These are phyloP conservation scores for Zopfia rhizophila DNA, from an alignment of 2,329 filamentous ascomycete genomes.

Conservation along the genomic window DNA sequence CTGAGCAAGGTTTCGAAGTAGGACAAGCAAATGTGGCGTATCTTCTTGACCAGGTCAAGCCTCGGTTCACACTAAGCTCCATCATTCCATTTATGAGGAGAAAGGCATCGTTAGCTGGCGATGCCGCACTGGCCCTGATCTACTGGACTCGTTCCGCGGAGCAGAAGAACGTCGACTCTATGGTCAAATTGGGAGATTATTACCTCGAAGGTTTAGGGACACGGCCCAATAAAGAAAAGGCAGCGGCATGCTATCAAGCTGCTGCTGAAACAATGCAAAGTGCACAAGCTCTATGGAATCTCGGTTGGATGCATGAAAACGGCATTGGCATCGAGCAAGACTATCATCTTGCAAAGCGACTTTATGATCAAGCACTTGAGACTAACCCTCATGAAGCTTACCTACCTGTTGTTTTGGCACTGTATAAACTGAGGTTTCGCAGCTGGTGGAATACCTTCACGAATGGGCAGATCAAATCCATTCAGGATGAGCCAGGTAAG, in stretches of 20 bases:
- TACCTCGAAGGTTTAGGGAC: slow-evolving; percentile 87
- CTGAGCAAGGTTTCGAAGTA: slow-evolving; percentile 90
- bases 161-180: slow-evolving; percentile 90
- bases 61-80: slow-evolving; percentile 63
- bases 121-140: slow-evolving; percentile 77
- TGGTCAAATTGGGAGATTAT: slow-evolving; percentile 99
- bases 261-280: slow-evolving; percentile 92
- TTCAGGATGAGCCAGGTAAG: slow-evolving; percentile 87
- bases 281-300: slow-evolving; percentile 94
- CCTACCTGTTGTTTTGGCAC: slow-evolving; percentile 86
- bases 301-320: slow-evolving; percentile 99
- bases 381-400: slow-evolving; percentile 90
- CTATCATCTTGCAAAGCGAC: slow-evolving; percentile 95
- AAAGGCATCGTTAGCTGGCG: slow-evolving; percentile 62
- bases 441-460: slow-evolving; percentile 97
- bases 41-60: slow-evolving; percentile 75
- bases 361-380: slow-evolving; percentile 91
- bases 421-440: slow-evolving; percentile 83
- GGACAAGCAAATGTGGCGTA: slow-evolving; percentile 92
- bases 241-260: slow-evolving; percentile 89
- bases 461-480: slow-evolving; percentile 89
- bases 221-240: slow-evolving; percentile 77
- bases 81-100: slow-evolving; percentile 59
- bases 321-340: slow-evolving; percentile 92
- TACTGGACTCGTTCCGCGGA: slow-evolving; percentile 96